Conservation (phyloP, 257 asterid genomes). For the Solanum pimpinellifolium region DNA sequence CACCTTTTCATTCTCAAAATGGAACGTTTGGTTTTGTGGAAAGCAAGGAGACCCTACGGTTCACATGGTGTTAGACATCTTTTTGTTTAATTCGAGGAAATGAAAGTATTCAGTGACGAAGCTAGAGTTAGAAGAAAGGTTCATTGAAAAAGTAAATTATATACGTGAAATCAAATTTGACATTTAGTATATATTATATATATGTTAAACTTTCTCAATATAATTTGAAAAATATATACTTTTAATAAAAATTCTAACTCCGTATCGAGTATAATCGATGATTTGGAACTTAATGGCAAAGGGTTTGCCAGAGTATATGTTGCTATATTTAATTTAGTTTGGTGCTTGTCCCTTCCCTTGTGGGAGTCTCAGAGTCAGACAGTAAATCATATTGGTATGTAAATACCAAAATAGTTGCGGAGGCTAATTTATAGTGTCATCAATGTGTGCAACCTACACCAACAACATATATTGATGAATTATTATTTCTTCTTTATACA, state of each 20-base stretch:
- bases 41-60: background rate
- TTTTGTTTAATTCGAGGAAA: background rate
- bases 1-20: background rate
- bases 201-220: background rate
- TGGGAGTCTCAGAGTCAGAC: background rate
- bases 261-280: background rate
- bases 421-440: background rate
- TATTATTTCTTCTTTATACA: background rate
- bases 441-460: background rate
- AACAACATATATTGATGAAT: background rate
- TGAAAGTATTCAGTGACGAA: background rate
- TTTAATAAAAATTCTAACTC: background rate
- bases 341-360: background rate
- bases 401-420: background rate
- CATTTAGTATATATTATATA: background rate
- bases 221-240: fast-evolving
- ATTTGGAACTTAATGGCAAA: background rate
- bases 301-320: background rate
- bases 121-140: no score
- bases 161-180: background rate
- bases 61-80: background rate
- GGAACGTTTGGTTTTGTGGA: background rate
- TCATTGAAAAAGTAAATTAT: background rate
- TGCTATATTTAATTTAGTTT: background rate
- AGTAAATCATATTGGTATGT: background rate